A percentile compares a stretch with the other conserved stretches of the same genome.
These are phyloP conservation scores for Choiromyces venosus DNA, from an alignment of 495 filamentous ascomycete species.

Conservation along the genomic window DNA sequence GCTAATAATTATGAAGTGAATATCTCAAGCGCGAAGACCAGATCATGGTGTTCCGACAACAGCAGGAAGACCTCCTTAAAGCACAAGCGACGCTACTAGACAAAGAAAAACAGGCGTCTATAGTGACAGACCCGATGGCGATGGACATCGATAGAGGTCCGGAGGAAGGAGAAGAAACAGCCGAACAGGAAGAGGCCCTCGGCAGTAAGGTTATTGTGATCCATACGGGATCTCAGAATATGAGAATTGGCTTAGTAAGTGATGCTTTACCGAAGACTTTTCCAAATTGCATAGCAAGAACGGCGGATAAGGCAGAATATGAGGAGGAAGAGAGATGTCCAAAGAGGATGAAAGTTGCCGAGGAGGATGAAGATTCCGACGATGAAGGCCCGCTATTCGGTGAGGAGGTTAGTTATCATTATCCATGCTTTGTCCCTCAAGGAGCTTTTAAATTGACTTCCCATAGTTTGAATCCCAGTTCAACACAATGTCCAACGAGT, in stretches of 20 bases:
- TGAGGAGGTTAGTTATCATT: constrained; percentile 54
- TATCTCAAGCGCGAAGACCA: constrained; percentile 98
- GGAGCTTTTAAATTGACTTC: constrained; percentile 10
- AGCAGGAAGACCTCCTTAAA: constrained; percentile 50
- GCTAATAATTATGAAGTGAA: constrained; percentile 54
- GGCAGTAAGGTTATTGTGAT: constrained; percentile 84
- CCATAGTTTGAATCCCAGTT: constrained; percentile 67
- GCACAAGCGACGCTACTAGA: constrained; percentile 40
- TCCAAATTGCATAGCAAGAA: constrained; percentile 85
- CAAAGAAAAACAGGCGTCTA: constrained; percentile 28
- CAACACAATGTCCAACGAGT: constrained; percentile 70
- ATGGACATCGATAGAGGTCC: constrained; percentile 52
- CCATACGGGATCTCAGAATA: constrained; percentile 95
- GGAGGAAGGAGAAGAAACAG: constrained; percentile 52
- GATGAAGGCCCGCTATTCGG: constrained; percentile 68
- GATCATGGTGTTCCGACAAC: constrained; percentile 77
- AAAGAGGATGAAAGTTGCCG: constrained; percentile 73
- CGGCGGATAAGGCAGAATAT: constrained; percentile 66
- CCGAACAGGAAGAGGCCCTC: constrained; percentile 54
- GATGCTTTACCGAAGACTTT: constrained; percentile 91
- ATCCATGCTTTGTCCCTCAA: constrained; percentile 14
- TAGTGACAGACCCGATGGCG: constrained; percentile 22
- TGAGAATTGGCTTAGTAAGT: constrained; percentile 85
- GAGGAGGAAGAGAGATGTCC: constrained; percentile 83
- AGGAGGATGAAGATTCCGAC: constrained; percentile 54